These are phyloP conservation scores for Paramarasmius palmivorus DNA, from an alignment of 1,284 basidiomycete genomes.

Conservation along the genomic window DNA sequence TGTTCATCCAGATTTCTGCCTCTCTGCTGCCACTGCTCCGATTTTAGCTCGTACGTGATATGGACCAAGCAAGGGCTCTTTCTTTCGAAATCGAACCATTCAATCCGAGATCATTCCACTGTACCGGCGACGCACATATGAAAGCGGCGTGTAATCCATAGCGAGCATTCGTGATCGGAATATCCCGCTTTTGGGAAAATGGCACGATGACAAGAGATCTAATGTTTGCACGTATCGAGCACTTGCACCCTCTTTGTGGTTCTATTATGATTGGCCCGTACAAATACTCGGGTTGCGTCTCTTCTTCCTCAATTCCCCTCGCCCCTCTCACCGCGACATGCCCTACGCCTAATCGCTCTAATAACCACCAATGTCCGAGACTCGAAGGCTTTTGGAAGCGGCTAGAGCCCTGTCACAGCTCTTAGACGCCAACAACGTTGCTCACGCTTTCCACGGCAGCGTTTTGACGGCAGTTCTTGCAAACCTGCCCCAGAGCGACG, in stretches of 20 bases:
- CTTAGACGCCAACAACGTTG: slow-evolving; percentile 49
- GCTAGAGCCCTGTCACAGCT: slow-evolving; percentile 58
- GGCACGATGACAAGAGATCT: slow-evolving; percentile 9
- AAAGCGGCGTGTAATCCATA: slow-evolving; percentile 8
- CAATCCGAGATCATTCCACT: slow-evolving; percentile 2
- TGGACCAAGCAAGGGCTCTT: too few species aligned
- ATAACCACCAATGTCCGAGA: slow-evolving; percentile 52
- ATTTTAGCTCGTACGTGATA: too few species aligned
- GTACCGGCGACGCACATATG: background rate
- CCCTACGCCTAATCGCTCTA: slow-evolving; percentile 7
- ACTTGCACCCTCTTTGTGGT: slow-evolving; percentile 4
- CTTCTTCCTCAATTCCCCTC: slow-evolving; percentile 16
- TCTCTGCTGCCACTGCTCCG: too few species aligned
- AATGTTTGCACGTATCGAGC: slow-evolving; percentile 13
- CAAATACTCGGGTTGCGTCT: slow-evolving; percentile 12
- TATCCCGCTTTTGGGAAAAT: slow-evolving; percentile 14
- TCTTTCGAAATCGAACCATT: background rate
- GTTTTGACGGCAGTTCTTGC: slow-evolving; percentile 60
- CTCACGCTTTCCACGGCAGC: slow-evolving; percentile 71
- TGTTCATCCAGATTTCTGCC: too few species aligned
- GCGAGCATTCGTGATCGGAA: slow-evolving; percentile 11
- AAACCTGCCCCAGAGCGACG: slow-evolving; percentile 54
- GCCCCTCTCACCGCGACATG: slow-evolving; percentile 21
- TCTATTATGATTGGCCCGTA: slow-evolving; percentile 13
- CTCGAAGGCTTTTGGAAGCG: slow-evolving; percentile 62